Percentiles rank a stretch among this genome's conserved stretches.
Conservation (phyloP, 768 basidiomycete species). For the Tricholoma bakamatsutake region DNA sequence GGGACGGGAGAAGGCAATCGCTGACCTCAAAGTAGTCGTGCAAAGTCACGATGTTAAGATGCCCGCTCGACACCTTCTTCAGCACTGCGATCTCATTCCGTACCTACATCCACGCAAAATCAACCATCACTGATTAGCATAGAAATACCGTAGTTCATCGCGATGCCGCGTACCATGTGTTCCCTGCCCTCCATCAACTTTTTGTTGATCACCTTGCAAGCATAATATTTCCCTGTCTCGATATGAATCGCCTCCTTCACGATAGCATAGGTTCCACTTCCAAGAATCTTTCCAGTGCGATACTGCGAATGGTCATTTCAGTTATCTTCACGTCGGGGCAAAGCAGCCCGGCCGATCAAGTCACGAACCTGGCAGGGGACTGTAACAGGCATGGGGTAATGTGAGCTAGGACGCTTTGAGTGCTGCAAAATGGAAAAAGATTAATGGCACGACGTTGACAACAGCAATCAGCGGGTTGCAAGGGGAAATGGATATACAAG, state of each 20-base stretch:
- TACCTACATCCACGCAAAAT: slow-evolving; percentile 45
- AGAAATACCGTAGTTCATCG: slow-evolving; percentile 6
- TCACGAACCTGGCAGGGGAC: slow-evolving; percentile 41
- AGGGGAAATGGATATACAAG: not conserved
- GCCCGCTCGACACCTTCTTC: slow-evolving; percentile 87
- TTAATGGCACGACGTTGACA: not conserved
- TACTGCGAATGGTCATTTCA: slow-evolving; percentile 41
- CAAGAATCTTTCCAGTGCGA: slow-evolving; percentile 81
- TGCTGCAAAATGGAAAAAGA: slow-evolving; percentile 5
- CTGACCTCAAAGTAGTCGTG: slow-evolving; percentile 94
- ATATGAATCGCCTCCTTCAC: slow-evolving; percentile 95
- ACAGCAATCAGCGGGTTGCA: not conserved
- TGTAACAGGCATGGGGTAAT: slow-evolving; percentile 27
- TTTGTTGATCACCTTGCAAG: slow-evolving; percentile 99
- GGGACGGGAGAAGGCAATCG: not conserved
- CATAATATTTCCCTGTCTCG: slow-evolving; percentile 88
- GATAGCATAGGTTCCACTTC: slow-evolving; percentile 92
- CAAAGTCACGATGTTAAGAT: slow-evolving; percentile 86
- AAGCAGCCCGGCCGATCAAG: slow-evolving; percentile 7
- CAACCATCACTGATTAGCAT: not conserved
- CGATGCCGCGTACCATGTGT: slow-evolving; percentile 70
- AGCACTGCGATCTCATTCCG: slow-evolving; percentile 96
- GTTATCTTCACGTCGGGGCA: slow-evolving; percentile 3
- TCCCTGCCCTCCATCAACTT: slow-evolving; percentile 97
- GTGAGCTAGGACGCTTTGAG: slow-evolving; percentile 1